Conservation (phyloP, 129 eudicot genomes). For the Apium graveolens region DNA sequence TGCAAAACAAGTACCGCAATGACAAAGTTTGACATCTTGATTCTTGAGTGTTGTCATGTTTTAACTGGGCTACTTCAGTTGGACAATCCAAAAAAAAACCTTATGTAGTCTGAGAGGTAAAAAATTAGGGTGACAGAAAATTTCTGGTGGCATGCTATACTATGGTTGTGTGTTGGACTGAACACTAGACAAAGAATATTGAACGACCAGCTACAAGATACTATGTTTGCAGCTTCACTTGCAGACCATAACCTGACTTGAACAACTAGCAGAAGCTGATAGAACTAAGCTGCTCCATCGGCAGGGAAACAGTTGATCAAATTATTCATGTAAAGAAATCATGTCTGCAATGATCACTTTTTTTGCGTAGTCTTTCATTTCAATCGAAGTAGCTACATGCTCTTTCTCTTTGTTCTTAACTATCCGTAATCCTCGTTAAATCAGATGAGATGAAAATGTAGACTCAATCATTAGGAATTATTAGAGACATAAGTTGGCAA, state of each 20-base stretch:
- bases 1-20: background rate
- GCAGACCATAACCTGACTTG: background rate
- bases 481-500: background rate
- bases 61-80: background rate
- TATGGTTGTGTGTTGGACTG: background rate
- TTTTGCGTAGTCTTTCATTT: background rate
- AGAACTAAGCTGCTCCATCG: background rate
- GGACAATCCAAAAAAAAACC: background rate
- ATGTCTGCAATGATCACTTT: background rate
- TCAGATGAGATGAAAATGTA: background rate
- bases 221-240: background rate
- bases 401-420: background rate
- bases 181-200: background rate
- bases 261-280: background rate
- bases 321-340: background rate
- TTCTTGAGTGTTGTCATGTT: background rate
- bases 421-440: background rate
- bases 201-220: background rate
- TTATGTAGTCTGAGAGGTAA: background rate
- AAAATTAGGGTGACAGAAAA: background rate
- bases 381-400: background rate
- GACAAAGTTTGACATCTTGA: background rate
- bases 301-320: background rate
- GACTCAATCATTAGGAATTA: background rate
- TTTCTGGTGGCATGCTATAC: background rate